Conservation (phyloP, 2,329 filamentous ascomycete species). For the Chaetomiaceae sp. region DNA sequence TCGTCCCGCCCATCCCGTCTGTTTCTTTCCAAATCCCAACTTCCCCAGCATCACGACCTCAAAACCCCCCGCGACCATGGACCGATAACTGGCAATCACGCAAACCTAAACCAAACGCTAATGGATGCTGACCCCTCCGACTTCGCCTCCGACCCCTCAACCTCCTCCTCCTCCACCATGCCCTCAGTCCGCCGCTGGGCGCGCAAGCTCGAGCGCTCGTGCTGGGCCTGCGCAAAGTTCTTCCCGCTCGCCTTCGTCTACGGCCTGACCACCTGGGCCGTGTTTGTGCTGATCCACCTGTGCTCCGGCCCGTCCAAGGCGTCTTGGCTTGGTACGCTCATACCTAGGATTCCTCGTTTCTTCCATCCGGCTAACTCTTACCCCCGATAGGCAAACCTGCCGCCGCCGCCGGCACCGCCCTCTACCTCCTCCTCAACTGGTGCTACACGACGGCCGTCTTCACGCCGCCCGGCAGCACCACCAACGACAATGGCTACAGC, state of each 20-base stretch:
- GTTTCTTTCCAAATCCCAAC: background rate
- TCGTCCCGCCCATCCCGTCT: no score
- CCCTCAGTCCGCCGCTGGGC: slow-evolving; percentile 54
- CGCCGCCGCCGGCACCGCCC: slow-evolving; percentile 60
- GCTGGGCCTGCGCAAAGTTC: slow-evolving; percentile 73
- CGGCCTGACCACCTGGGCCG: slow-evolving; percentile 83
- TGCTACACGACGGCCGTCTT: slow-evolving; percentile 93
- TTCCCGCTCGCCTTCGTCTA: slow-evolving; percentile 90
- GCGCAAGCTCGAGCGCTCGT: slow-evolving; percentile 72
- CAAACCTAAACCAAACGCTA: slow-evolving; percentile 8
- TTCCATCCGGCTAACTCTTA: background rate
- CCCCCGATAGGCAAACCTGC: slow-evolving; percentile 44
- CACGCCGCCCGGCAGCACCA: slow-evolving; percentile 75
- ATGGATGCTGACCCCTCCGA: slow-evolving; percentile 22
- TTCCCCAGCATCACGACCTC: background rate
- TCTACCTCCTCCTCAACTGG: slow-evolving; percentile 79
- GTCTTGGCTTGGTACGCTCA: slow-evolving; percentile 52
- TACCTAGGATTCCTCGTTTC: background rate
- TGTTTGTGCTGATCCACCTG: slow-evolving; percentile 78
- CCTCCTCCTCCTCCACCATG: slow-evolving; percentile 36
- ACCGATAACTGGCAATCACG: background rate
- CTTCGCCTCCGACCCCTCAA: slow-evolving; percentile 5
- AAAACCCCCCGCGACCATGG: background rate
- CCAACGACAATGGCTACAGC: slow-evolving; percentile 65
- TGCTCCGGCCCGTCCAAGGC: slow-evolving; percentile 53